Evolutionary conservation across 2,329 filamentous ascomycete species (phyloP), one percentile per base, ranked within the genome.

Genomic region (Botryotinia calthae): DNA sequence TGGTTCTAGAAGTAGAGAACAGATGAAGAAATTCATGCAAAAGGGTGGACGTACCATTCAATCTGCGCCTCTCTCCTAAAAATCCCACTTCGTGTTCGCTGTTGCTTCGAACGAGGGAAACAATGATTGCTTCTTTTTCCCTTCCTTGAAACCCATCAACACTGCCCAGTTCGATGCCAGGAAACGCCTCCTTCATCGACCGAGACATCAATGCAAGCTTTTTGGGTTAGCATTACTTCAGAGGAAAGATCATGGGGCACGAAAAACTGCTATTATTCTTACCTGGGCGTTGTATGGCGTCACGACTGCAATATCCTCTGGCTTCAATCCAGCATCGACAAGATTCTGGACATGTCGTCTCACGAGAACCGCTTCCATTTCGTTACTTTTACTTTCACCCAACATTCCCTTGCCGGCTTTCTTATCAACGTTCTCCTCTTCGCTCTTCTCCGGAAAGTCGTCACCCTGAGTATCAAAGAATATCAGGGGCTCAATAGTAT

Each of bases 381-480:
- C 92, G 80, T 98, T 98, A 83, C 92, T 94, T 84, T 97, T 97
- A 82, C 93, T 97, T 76, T 93, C 91, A 0, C 89, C 89, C 72
- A 92, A 80, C 63, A 81, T 80, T 44, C 86, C 82, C 72, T 85
- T 85, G 7, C 83, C 83, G 51, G 86, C 81, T 66, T 84, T 83
- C 63, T 84, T 84, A 5, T 78, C 76, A 8, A 84, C 85, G 70
- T 90, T 90, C 37, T 91, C 90, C 22, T 94, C 93, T 78, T 97
- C 93, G 63, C 87, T 90, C 80, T 89, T 91, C 83, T 98, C 95
- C 0, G 92, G 90, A 74, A 95, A 98, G 79, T 97, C 93, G 0
- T 95, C 96, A 16, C 96, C 96, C 82, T 98, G 96, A 0, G 96
- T 99, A 80, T 99, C 96, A 81, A 94, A 97, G 82, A 98, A 98